Evolutionary conservation across 2,329 filamentous ascomycete genomes (phyloP).

Genomic region (Xylariaceae sp.): DNA sequence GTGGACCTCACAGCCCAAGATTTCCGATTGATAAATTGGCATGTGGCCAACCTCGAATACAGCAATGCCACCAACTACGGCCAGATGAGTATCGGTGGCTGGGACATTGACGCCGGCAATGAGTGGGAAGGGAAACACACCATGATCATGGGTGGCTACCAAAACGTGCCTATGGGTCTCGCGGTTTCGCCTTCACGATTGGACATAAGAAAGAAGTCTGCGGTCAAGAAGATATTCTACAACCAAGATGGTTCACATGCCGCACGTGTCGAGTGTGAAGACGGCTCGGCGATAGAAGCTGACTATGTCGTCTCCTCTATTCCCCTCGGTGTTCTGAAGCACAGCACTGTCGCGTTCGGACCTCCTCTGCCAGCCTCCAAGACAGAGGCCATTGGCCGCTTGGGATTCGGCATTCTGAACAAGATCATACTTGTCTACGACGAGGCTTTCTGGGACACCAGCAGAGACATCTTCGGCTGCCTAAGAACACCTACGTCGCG

Average conservation of each 20-base stretch:
- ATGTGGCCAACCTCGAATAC: slow-evolving; percentile 96
- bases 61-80: slow-evolving; percentile 88
- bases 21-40: slow-evolving; percentile 90
- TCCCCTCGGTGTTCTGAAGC: slow-evolving; percentile 84
- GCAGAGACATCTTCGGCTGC: slow-evolving; percentile 89
- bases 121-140: slow-evolving; percentile 95
- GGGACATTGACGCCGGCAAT: slow-evolving; percentile 97
- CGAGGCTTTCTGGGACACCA: slow-evolving; percentile 81
- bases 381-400: slow-evolving; percentile 64
- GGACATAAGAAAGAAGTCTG: slow-evolving; percentile 65
- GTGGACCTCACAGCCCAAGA: slow-evolving; percentile 80
- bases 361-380: slow-evolving; percentile 88
- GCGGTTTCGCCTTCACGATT: slow-evolving; percentile 69
- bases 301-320: slow-evolving; percentile 88
- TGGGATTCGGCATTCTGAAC: slow-evolving; percentile 91
- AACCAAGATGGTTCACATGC: slow-evolving; percentile 43
- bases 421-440: slow-evolving; percentile 91
- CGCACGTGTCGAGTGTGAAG: slow-evolving; percentile 64
- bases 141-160: slow-evolving; percentile 89
- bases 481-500: slow-evolving; percentile 64
- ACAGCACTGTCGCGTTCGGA: slow-evolving; percentile 74
- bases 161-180: slow-evolving; percentile 82
- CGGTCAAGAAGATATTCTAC: slow-evolving; percentile 64
- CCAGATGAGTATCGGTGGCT: slow-evolving; percentile 78
- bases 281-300: slow-evolving; percentile 71